Percentiles rank a stretch among this genome's conserved stretches.
These are phyloP conservation scores for Neurospora sp. DNA, from an alignment of 495 filamentous ascomycete species.

Conservation along the genomic window DNA sequence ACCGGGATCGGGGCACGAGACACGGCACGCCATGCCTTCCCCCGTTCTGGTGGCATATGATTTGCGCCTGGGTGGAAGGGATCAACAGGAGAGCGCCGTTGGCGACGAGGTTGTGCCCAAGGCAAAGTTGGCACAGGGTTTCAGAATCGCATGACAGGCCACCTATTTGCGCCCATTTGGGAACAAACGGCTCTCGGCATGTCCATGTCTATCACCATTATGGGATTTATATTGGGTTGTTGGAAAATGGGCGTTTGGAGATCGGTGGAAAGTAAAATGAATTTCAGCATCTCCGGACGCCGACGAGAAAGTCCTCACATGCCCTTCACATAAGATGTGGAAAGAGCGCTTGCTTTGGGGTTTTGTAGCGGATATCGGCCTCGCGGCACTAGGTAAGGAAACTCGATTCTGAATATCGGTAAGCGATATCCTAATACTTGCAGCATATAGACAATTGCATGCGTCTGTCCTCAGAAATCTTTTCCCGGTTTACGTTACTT, in stretches of 20 bases:
- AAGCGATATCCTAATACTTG: not conserved
- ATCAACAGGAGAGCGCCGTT: not conserved
- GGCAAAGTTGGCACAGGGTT: not conserved
- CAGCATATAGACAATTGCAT: not conserved
- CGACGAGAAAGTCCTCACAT: not conserved
- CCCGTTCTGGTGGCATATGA: not conserved
- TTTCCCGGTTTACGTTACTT: not conserved
- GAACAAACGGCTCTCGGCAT: not conserved
- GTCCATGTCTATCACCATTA: not conserved
- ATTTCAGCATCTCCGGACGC: not conserved
- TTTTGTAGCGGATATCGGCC: not conserved
- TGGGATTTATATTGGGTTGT: not conserved
- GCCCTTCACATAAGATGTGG: not conserved
- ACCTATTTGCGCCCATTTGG: not conserved
- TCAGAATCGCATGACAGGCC: not conserved
- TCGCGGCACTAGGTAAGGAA: not conserved
- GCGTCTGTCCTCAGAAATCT: not conserved
- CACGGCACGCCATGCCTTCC: not conserved
- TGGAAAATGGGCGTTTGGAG: not conserved
- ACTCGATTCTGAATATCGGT: not conserved
- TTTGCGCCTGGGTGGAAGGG: not conserved
- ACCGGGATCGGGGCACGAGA: not conserved
- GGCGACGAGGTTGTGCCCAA: not conserved
- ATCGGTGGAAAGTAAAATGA: not conserved
- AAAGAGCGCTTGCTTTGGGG: not conserved